Base-by-base conservation (phyloP, 2,329 filamentous ascomycete genomes). In the Fusarium sulawesiense region DNA sequence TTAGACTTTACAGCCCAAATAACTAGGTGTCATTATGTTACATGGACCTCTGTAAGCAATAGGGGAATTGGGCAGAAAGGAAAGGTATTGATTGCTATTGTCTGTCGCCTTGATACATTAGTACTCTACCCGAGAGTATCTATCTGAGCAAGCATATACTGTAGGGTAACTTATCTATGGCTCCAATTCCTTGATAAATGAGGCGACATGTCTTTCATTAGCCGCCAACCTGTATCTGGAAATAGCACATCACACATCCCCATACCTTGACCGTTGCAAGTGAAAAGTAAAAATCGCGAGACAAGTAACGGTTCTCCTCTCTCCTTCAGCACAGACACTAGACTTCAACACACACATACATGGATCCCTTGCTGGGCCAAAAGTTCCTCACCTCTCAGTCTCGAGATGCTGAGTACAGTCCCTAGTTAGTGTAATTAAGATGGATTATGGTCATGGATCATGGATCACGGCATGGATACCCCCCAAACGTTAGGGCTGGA, bases 301-400 rank as follows among this genome's bases (percentile, higher is more conserved):
- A 67, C 50, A 63, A 48, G 37, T 60, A 66, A 66, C 55, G 55
- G 44, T 47, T 66, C 30, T 30, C 42, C 29, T 20, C 42, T 66
- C 37, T 44, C 41, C 13, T 49, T 34, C n/a, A 59, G 62, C 62
- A 64, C 60, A 29, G 60, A 59, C 61, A 66, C 48, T 32, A 48
- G 32, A 66, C 34, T 37, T 37, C 34, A 37, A 37, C 34, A n/a
- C 34, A 11, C 32, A n/a, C 18, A 44, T 46, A 44, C 62, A 66
- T 61, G 63, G 63, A 66, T 66, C 55, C 63, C 63, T 66, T 66
- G 62, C 44, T 27, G 18, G 23, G 14, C 34, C 63, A 66, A 66
- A 66, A 66, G 63, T 66, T 48, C 63, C 63, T 66, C 37, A 30
- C 46, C 45, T 44, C 45, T 45, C 21, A n/a, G 44, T 48, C 45